A percentile compares a stretch with the other conserved stretches of the same genome.
These are phyloP conservation scores for Hemileccinum impolitum DNA, from an alignment of 768 basidiomycete species.

Conservation along the genomic window DNA sequence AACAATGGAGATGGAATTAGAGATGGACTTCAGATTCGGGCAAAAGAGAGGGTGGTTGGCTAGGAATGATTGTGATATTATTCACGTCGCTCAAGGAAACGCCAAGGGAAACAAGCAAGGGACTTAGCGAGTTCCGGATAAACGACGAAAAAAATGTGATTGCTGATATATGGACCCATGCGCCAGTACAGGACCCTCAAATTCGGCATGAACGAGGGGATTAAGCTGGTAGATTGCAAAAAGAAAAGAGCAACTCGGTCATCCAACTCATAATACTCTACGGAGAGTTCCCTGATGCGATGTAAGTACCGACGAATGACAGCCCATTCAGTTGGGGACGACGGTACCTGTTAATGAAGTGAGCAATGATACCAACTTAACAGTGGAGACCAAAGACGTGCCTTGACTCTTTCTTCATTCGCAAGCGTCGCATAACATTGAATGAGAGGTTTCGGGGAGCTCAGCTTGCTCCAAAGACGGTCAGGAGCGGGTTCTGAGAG, in stretches of 20 bases:
- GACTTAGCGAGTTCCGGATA: background rate
- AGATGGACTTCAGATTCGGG: background rate
- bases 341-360: background rate
- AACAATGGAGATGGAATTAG: background rate
- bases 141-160: background rate
- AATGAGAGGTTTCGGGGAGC: background rate
- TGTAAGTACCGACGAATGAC: background rate
- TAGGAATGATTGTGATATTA: background rate
- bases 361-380: background rate
- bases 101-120: background rate
- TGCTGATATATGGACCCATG: background rate
- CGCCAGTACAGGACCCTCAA: conserved; percentile 2
- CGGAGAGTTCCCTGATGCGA: background rate
- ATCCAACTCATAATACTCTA: background rate
- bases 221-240: background rate
- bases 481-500: conserved; percentile 1
- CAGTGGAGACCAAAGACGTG: background rate
- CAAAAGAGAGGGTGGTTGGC: background rate
- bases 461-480: conserved; percentile 1
- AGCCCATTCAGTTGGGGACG: background rate
- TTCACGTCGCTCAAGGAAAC: background rate
- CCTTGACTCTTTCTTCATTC: background rate
- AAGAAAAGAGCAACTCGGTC: background rate
- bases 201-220: background rate
- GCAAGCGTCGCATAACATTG: background rate